A percentile compares a stretch with the other conserved stretches of the same genome.
Conservation (phyloP, 805 yeast genomes). For the Spathaspora gorwiae region DNA sequence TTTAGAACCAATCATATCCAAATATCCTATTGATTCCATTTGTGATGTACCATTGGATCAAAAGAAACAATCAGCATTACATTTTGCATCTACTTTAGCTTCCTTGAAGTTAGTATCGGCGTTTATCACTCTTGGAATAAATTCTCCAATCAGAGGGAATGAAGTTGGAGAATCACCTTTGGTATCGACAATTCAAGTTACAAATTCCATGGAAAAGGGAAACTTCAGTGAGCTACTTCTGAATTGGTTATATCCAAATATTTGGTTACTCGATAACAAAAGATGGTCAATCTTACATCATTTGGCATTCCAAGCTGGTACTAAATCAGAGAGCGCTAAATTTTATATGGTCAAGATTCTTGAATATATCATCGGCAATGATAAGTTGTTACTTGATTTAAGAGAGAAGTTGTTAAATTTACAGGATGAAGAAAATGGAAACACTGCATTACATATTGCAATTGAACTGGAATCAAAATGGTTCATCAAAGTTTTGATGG, state of each 20-base stretch:
- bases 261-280: slow-evolving; percentile 48
- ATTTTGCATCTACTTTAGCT: slow-evolving; percentile 40
- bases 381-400: slow-evolving; percentile 15
- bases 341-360: slow-evolving; percentile 33
- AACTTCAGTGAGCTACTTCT: slow-evolving; percentile 69
- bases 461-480: slow-evolving; percentile 35
- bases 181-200: slow-evolving; percentile 77
- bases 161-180: slow-evolving; percentile 35
- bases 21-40: slow-evolving; percentile 7
- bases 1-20: slow-evolving; percentile 19
- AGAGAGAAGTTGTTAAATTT: slow-evolving; percentile 24
- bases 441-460: slow-evolving; percentile 38
- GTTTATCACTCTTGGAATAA: slow-evolving; percentile 30
- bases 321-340: slow-evolving; percentile 28
- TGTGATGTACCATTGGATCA: slow-evolving; percentile 37
- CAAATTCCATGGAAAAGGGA: slow-evolving; percentile 74
- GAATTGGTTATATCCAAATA: slow-evolving; percentile 57
- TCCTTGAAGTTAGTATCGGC: slow-evolving; percentile 30
- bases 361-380: slow-evolving; percentile 24
- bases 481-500: slow-evolving; percentile 32
- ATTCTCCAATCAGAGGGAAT: slow-evolving; percentile 38
- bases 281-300: slow-evolving; percentile 84
- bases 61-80: slow-evolving; percentile 39
- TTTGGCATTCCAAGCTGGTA: slow-evolving; percentile 49
- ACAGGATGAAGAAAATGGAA: slow-evolving; percentile 33